Conservation (phyloP, 2,329 filamentous ascomycete genomes). For the Phyllosticta citribraziliensis region DNA sequence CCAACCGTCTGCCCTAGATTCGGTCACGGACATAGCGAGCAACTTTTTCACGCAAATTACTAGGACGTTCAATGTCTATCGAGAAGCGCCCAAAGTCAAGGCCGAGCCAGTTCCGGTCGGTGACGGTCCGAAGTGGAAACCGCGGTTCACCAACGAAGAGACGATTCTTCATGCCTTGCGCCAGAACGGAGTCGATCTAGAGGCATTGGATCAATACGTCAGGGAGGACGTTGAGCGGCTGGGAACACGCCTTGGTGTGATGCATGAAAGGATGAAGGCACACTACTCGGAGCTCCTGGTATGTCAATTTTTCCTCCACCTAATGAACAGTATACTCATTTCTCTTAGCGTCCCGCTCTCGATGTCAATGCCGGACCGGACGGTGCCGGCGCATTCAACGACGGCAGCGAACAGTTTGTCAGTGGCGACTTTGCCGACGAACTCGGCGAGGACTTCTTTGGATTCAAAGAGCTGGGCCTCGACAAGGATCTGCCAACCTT, state of each 20-base stretch:
- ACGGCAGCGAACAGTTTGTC: constrained; percentile 94
- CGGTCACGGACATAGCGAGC: constrained; percentile 77
- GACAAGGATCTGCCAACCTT: constrained; percentile 81
- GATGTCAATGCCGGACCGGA: constrained; percentile 65
- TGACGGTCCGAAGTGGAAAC: constrained; percentile 42
- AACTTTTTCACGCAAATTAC: constrained; percentile 85
- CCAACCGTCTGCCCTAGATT: constrained; percentile 86
- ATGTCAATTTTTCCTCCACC: constrained; percentile 15
- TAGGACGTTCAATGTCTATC: constrained; percentile 69
- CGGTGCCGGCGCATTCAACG: constrained; percentile 84
- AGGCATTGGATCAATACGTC: constrained; percentile 73
- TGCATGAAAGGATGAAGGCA: constrained; percentile 90
- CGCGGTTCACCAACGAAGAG: constrained; percentile 73
- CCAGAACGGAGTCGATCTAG: constrained; percentile 74
- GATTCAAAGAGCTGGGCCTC: constrained; percentile 88
- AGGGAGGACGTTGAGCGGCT: constrained; percentile 90
- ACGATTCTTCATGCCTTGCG: constrained; percentile 76
- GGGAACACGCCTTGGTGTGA: constrained; percentile 63
- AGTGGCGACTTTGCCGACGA: constrained; percentile 96
- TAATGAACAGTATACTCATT: constrained; percentile 15
- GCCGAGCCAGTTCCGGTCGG: constrained; percentile 26
- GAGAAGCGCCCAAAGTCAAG: constrained; percentile 69
- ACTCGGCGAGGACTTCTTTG: constrained; percentile 97
- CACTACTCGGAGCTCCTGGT: constrained; percentile 82
- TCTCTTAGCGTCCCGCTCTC: constrained; percentile 61